Evolutionary conservation across 192 early-diverging fungal species (phyloP).

Genomic region (Rhizophagus clarus): DNA sequence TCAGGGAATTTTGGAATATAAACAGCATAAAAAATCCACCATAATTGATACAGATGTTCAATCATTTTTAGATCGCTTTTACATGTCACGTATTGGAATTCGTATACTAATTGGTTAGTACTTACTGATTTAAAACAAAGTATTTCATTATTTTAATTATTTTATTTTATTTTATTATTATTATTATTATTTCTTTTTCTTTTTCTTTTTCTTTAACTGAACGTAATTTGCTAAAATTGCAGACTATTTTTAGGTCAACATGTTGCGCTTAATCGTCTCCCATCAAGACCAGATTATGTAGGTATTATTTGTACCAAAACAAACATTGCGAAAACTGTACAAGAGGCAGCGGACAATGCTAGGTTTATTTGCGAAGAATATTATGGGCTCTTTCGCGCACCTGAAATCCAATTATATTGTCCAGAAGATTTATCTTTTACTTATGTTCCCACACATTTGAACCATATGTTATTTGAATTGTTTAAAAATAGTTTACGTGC

Average conservation of each 20-base stretch:
- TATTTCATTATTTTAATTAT: neutral
- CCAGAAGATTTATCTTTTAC: conserved; percentile 86
- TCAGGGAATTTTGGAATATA: conserved; percentile 92
- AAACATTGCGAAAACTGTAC: conserved; percentile 75
- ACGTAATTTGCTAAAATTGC: conserved; percentile 12
- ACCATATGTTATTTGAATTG: conserved; percentile 98
- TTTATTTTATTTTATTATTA: neutral
- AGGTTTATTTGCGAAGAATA: conserved; percentile 89
- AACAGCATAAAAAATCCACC: conserved; percentile 55
- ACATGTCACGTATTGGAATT: conserved; percentile 98
- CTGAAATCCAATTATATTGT: conserved; percentile 76
- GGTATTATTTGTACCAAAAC: conserved; percentile 95
- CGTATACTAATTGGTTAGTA: conserved; percentile 90
- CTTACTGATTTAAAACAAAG: neutral
- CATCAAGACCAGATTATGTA: conserved; percentile 74
- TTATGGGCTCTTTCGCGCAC: conserved; percentile 81
- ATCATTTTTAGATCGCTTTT: conserved; percentile 92
- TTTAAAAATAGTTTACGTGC: conserved; percentile 96
- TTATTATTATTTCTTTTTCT: neutral
- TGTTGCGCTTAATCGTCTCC: conserved; percentile 67
- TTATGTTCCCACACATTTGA: conserved; percentile 94
- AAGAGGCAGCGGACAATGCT: conserved; percentile 90
- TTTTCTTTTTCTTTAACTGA: neutral
- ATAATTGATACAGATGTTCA: conserved; percentile 77
- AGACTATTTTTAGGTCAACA: conserved; percentile 63